These are phyloP conservation scores for Auricularia sp. DNA, from an alignment of 768 basidiomycete species.

Conservation along the genomic window DNA sequence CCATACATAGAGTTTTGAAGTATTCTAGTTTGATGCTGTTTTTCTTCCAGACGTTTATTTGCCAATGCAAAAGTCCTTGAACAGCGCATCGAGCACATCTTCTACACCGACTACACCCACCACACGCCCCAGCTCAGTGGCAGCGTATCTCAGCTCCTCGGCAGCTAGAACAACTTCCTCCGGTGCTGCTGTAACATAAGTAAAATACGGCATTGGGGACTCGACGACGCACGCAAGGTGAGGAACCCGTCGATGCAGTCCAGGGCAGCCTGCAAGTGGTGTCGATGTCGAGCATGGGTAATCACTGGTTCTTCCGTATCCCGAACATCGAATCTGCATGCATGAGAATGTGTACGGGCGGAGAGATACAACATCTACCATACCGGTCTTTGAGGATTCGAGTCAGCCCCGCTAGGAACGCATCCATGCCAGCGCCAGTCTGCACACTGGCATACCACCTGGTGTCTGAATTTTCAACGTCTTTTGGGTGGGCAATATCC, in stretches of 20 bases:
- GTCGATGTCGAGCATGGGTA: conserved; percentile 70
- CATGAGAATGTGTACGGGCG: conserved; percentile 3
- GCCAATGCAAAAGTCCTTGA: conserved; percentile 83
- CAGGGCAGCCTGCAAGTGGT: conserved; percentile 58
- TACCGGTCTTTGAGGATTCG: conserved; percentile 41
- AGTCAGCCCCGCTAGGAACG: conserved; percentile 53
- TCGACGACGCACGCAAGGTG: conserved; percentile 25
- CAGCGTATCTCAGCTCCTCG: conserved; percentile 82
- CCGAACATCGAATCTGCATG: conserved; percentile 12
- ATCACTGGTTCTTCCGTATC: conserved; percentile 47
- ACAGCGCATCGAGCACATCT: conserved; percentile 73
- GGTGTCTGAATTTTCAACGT: conserved; percentile 1
- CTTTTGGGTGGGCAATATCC: conserved; percentile 36
- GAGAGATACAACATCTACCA: conserved; percentile 7
- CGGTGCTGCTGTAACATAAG: conserved; percentile 28
- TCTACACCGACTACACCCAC: conserved; percentile 73
- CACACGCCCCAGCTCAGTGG: conserved; percentile 73
- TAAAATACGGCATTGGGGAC: conserved; percentile 2
- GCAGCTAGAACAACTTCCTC: conserved; percentile 75
- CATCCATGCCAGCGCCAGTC: conserved; percentile 43
- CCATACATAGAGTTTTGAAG: too few species aligned
- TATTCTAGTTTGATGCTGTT: too few species aligned
- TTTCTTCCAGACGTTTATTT: conserved; percentile 33
- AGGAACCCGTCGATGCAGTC: conserved; percentile 56
- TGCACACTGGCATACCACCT: conserved; percentile 57